Base-by-base conservation (phyloP, 352 stramenopile species). In the Saprolegnia diclina region DNA sequence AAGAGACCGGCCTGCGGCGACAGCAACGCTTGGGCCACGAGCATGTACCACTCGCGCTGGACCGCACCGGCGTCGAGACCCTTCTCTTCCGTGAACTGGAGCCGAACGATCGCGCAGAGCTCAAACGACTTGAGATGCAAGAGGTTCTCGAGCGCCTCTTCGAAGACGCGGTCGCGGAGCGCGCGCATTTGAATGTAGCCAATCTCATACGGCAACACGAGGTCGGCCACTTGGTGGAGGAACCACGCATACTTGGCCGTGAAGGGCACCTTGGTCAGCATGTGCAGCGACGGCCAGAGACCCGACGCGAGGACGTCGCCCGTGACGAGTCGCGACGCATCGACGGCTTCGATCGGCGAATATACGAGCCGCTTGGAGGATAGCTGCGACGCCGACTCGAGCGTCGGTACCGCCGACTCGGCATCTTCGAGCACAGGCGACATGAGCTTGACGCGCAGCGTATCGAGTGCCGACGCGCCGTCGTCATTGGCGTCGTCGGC, bases 121-220 rank as follows among this genome's bases (percentile, higher is more conserved):
- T 90, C 81, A 42, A 89, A 78, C 4, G 76, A 67, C 65, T 89
- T 82, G 76, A 90, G 88, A 16, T 80, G 79, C 45, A 91, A 66
- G 32, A 92, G 63, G 62, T 92, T 83, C 67, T 92, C 85, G 79
- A 92, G 89, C n/a, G 79, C 87, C 71, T 92, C 85, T 63, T 90
- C 82, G 0, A 92, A 71, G 35, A 92, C 86, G 32, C 86, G 79
- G 48, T 90, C 79, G 26, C 87, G 77, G 26, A 88, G 77, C 32
- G 92, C 84, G 29, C 81, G 79, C 59, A 94, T 70, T 71, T 83
- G 40, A 22, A 55, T 22, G 57, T 66, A 83, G 4, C 84, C 83
- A 76, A 92, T 82, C 64, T 92, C 81, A 79, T 83, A 91, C 57
- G 79, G 80, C 55, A 82, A 74, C 42, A 92, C 44, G 46, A 92